Conservation (phyloP, 331 rosid species). For the Erythrophleum ivorense region DNA sequence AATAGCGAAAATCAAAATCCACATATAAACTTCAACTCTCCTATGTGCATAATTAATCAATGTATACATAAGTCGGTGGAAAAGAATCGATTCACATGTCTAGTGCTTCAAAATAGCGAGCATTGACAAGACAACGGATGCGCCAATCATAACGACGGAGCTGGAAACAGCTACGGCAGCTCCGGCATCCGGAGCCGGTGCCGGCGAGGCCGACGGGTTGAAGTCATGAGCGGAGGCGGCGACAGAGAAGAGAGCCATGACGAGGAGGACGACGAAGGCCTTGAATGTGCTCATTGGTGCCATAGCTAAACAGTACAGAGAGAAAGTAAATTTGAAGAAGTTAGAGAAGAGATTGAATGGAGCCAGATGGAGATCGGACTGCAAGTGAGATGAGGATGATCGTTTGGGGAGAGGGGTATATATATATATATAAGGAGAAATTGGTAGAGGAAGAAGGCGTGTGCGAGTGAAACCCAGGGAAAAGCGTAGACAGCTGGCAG, state of each 20-base stretch:
- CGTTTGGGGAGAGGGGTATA: background rate
- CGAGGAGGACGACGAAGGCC: slow-evolving; percentile 29
- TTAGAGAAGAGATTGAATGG: background rate
- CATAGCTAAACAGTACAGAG: background rate
- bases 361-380: background rate
- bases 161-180: slow-evolving; percentile 38
- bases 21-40: background rate
- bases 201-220: background rate
- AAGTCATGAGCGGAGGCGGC: background rate
- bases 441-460: background rate
- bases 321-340: background rate
- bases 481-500: background rate
- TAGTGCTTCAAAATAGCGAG: slow-evolving; percentile 45
- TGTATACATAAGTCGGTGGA: background rate
- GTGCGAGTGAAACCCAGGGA: background rate
- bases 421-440: background rate
- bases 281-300: slow-evolving; percentile 23
- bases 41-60: background rate
- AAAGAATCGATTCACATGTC: background rate
- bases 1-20: background rate
- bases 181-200: slow-evolving; percentile 26
- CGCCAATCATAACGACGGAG: slow-evolving; percentile 40
- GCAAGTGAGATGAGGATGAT: background rate
- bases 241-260: slow-evolving; percentile 2
- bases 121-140: slow-evolving; percentile 42